A percentile compares a stretch with the other conserved stretches of the same genome.
These are phyloP conservation scores for Aciculosporium take DNA, from an alignment of 2,329 filamentous ascomycete genomes.

Conservation along the genomic window DNA sequence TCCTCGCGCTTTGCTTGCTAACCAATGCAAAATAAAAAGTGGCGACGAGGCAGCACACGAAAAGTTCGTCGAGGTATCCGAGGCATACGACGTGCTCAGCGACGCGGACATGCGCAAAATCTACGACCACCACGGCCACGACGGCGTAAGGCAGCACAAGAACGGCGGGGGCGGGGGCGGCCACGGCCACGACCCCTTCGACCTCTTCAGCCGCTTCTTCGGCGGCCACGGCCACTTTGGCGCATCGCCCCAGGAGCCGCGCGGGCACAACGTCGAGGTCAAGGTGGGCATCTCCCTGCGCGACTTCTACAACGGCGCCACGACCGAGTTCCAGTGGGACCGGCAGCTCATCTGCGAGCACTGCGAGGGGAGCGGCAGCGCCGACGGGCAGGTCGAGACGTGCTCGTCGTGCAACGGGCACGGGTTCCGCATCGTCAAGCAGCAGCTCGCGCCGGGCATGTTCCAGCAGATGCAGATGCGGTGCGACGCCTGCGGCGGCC, in stretches of 20 bases:
- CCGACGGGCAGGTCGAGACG: constrained; percentile 69
- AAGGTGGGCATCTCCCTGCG: constrained; percentile 63
- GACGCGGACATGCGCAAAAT: constrained; percentile 68
- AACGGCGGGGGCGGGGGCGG: constrained; percentile 40
- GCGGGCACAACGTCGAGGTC: constrained; percentile 81
- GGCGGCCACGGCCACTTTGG: constrained; percentile 79
- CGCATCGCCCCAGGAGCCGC: constrained; percentile 55
- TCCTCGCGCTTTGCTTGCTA: no score
- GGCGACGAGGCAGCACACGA: constrained; percentile 66
- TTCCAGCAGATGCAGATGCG: constrained; percentile 92
- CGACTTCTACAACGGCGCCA: constrained; percentile 84
- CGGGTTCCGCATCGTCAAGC: constrained; percentile 74
- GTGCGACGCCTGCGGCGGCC: constrained; percentile 77
- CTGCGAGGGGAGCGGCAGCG: constrained; percentile 74
- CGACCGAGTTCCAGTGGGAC: constrained; percentile 78
- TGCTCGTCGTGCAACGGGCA: constrained; percentile 67
- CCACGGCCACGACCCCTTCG: constrained; percentile 71
- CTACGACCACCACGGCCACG: constrained; percentile 89
- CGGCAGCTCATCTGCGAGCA: constrained; percentile 90
- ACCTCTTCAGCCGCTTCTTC: constrained; percentile 94
- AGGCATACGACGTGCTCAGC: constrained; percentile 87
- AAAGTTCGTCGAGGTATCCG: constrained; percentile 86
- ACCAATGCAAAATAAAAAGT: constrained; percentile 26
- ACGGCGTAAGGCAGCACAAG: constrained; percentile 73
- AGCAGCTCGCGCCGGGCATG: constrained; percentile 92